A percentile compares a stretch with the other conserved stretches of the same genome.
Conservation (phyloP, 1,139 yeast species). For the Taphrina betulina region DNA sequence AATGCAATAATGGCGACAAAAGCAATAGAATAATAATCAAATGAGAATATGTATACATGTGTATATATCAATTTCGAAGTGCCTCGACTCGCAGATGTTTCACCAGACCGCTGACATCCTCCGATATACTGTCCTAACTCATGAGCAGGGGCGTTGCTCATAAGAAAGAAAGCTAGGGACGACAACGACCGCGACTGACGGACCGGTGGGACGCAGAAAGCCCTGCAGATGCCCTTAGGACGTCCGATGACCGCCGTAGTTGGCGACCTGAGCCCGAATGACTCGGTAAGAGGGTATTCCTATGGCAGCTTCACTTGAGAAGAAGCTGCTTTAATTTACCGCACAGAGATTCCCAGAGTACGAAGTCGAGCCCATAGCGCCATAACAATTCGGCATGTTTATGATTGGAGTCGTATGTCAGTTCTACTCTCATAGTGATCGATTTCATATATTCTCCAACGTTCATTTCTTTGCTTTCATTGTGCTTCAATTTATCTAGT, state of each 20-base stretch:
- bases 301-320: no score
- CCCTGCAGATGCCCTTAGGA: no score
- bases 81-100: no score
- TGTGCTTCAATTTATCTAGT: neutral
- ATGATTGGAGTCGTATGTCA: constrained; percentile 4
- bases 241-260: no score
- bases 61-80: neutral
- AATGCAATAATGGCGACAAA: neutral
- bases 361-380: constrained; percentile 35
- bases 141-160: no score
- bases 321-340: constrained; percentile 35
- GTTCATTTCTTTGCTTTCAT: neutral
- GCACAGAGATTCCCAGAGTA: constrained; percentile 38
- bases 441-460: neutral
- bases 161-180: no score
- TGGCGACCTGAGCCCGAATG: no score
- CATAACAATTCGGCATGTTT: constrained; percentile 32
- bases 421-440: neutral
- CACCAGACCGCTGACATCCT: no score
- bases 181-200: no score
- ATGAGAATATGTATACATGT: neutral
- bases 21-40: neutral
- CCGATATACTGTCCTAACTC: no score
- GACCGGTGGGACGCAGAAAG: no score
- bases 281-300: no score